A percentile compares a stretch with the other conserved stretches of the same genome.
These are phyloP conservation scores for Dactylella cylindrospora DNA, from an alignment of 2,329 filamentous ascomycete genomes.

Conservation along the genomic window DNA sequence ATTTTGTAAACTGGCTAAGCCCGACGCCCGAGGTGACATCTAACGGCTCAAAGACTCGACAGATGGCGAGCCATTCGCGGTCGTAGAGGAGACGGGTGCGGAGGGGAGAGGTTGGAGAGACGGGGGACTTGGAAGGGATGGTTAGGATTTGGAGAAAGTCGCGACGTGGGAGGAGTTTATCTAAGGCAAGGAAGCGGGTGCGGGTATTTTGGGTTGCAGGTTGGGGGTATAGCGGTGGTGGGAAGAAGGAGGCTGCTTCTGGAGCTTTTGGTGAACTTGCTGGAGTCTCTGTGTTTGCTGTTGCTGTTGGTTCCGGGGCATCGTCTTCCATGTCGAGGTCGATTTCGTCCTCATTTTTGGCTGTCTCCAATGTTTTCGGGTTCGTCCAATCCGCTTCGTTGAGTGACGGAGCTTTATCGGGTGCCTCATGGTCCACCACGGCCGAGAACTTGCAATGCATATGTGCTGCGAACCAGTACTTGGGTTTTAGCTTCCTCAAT, in stretches of 20 bases:
- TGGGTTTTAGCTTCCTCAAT: slow-evolving; percentile 76
- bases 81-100: slow-evolving; percentile 75
- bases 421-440: slow-evolving; percentile 57
- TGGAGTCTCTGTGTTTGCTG: slow-evolving; percentile 25
- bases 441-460: slow-evolving; percentile 86
- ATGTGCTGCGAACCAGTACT: slow-evolving; percentile 91
- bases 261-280: slow-evolving; percentile 34
- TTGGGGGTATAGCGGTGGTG: slow-evolving; percentile 58
- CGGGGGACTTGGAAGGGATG: slow-evolving; percentile 57
- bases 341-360: slow-evolving; percentile 68
- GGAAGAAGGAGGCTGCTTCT: slow-evolving; percentile 65
- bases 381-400: slow-evolving; percentile 34
- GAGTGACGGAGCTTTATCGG: slow-evolving; percentile 45
- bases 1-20: slow-evolving; percentile 61
- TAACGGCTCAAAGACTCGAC: slow-evolving; percentile 65
- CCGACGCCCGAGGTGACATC: slow-evolving; percentile 60
- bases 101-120: slow-evolving; percentile 44
- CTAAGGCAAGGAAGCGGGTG: slow-evolving; percentile 83
- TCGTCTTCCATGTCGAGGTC: slow-evolving; percentile 66
- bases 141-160: slow-evolving; percentile 80
- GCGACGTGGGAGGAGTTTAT: slow-evolving; percentile 80
- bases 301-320: slow-evolving; percentile 46
- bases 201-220: slow-evolving; percentile 62
- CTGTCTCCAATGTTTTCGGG: slow-evolving; percentile 36
- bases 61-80: slow-evolving; percentile 92